Evolutionary conservation across 2,329 filamentous ascomycete species (phyloP).

Genomic region (Raffaelea arxii): DNA sequence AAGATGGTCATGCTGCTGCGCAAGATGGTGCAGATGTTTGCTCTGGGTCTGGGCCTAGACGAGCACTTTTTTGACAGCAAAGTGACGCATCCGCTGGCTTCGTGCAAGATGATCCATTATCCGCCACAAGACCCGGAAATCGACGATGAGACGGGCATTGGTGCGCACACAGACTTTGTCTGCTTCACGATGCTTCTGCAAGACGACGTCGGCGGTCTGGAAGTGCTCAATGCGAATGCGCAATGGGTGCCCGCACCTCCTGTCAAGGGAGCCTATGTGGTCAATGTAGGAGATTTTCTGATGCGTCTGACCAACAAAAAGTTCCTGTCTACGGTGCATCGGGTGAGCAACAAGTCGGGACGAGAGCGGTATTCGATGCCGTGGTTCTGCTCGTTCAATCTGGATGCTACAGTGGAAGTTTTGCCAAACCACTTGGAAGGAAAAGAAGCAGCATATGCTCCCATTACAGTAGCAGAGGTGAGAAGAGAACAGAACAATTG

Average conservation of each 20-base stretch:
- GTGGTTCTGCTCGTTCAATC: conserved; percentile 8
- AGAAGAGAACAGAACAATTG: background rate
- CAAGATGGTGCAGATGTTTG: conserved; percentile 8
- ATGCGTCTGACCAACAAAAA: conserved; percentile 6
- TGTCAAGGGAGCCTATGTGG: conserved; percentile 3
- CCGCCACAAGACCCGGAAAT: conserved; percentile 1
- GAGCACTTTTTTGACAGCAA: conserved; percentile 7
- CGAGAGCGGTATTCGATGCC: conserved; percentile 7
- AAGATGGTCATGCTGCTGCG: conserved; percentile 5
- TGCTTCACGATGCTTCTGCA: conserved; percentile 8
- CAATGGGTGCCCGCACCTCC: conserved; percentile 1
- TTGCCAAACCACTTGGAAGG: background rate
- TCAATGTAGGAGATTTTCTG: conserved; percentile 8
- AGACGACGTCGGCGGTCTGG: conserved; percentile 7
- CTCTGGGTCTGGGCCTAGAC: conserved; percentile 5
- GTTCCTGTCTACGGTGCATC: conserved; percentile 8
- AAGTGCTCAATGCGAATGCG: conserved; percentile 6
- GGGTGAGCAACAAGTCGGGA: conserved; percentile 5
- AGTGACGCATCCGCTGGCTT: conserved; percentile 6
- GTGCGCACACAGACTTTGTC: conserved; percentile 8
- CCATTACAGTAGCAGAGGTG: background rate
- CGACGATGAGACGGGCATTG: conserved; percentile 7
- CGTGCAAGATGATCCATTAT: conserved; percentile 8
- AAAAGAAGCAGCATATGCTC: background rate
- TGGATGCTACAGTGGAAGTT: conserved; percentile 6